These are phyloP conservation scores for Zygoascus meyerae DNA, from an alignment of 1,139 yeast genomes.

Conservation along the genomic window DNA sequence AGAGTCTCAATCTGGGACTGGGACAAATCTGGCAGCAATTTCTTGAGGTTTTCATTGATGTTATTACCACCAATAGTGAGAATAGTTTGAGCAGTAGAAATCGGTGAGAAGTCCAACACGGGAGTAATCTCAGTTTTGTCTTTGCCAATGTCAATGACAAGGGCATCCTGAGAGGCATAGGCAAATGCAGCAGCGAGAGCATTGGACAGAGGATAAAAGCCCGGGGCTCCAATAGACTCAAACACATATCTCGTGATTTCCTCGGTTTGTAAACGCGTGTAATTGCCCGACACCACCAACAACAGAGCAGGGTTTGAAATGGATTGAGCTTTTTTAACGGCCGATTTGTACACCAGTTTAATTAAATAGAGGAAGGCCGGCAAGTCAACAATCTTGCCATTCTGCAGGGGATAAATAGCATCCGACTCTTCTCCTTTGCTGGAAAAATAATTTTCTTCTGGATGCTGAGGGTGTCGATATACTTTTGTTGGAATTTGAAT, in stretches of 20 bases:
- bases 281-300: conserved; percentile 56
- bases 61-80: conserved; percentile 56
- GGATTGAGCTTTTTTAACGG: conserved; percentile 25
- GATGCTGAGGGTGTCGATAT: conserved; percentile 44
- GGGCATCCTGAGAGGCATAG: conserved; percentile 52
- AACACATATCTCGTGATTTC: conserved; percentile 66
- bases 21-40: conserved; percentile 53
- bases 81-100: conserved; percentile 49
- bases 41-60: conserved; percentile 50
- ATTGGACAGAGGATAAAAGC: conserved; percentile 62
- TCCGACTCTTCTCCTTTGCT: conserved; percentile 36
- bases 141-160: conserved; percentile 77
- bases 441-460: conserved; percentile 38
- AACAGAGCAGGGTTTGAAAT: conserved; percentile 44
- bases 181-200: conserved; percentile 74
- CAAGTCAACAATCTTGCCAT: conserved; percentile 59
- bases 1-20: conserved; percentile 62
- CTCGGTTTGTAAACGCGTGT: conserved; percentile 69
- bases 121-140: conserved; percentile 74
- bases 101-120: conserved; percentile 60
- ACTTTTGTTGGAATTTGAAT: conserved; percentile 71
- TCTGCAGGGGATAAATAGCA: conserved; percentile 56
- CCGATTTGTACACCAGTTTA: conserved; percentile 45
- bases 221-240: conserved; percentile 67
- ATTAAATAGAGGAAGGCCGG: conserved; percentile 68